Conservation (phyloP, 306 rosid species). For the Cyamopsis tetragonoloba region DNA sequence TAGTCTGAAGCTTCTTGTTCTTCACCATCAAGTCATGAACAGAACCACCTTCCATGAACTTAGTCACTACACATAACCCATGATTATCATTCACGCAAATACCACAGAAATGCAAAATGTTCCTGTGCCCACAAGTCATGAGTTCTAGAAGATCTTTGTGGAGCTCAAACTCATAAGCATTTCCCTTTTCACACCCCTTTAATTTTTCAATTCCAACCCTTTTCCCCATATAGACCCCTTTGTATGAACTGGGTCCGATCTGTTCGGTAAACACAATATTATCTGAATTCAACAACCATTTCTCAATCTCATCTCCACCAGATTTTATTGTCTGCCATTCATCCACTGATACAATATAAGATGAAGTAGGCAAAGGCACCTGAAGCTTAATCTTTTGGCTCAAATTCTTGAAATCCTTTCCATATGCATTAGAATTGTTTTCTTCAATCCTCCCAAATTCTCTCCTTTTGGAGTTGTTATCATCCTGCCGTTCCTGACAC, state of each 20-base stretch:
- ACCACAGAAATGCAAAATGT: slow-evolving; percentile 71
- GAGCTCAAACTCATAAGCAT: slow-evolving; percentile 74
- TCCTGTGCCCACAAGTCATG: slow-evolving; percentile 88
- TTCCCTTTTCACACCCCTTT: slow-evolving; percentile 93
- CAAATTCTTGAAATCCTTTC: slow-evolving; percentile 54
- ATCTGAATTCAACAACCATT: slow-evolving; percentile 86
- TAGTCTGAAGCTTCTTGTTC: slow-evolving; percentile 70
- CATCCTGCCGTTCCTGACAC: slow-evolving; percentile 94
- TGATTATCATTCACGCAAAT: slow-evolving; percentile 83
- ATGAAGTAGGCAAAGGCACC: slow-evolving; percentile 66
- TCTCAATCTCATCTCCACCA: slow-evolving; percentile 57
- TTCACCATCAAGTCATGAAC: slow-evolving; percentile 71
- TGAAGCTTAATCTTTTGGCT: slow-evolving; percentile 57
- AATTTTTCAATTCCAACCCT: slow-evolving; percentile 89
- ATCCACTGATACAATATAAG: slow-evolving; percentile 62
- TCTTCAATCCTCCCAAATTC: slow-evolving; percentile 70
- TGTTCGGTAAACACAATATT: slow-evolving; percentile 66
- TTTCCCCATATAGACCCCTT: slow-evolving; percentile 82
- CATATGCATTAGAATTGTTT: slow-evolving; percentile 44
- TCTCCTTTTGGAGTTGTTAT: slow-evolving; percentile 61
- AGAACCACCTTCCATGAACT: slow-evolving; percentile 87
- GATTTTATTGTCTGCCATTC: slow-evolving; percentile 90
- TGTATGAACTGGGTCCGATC: slow-evolving; percentile 71
- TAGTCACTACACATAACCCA: slow-evolving; percentile 83
- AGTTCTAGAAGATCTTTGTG: slow-evolving; percentile 73